Base-by-base conservation (phyloP, 305 asterid species). In the Euphrasia arctica region DNA sequence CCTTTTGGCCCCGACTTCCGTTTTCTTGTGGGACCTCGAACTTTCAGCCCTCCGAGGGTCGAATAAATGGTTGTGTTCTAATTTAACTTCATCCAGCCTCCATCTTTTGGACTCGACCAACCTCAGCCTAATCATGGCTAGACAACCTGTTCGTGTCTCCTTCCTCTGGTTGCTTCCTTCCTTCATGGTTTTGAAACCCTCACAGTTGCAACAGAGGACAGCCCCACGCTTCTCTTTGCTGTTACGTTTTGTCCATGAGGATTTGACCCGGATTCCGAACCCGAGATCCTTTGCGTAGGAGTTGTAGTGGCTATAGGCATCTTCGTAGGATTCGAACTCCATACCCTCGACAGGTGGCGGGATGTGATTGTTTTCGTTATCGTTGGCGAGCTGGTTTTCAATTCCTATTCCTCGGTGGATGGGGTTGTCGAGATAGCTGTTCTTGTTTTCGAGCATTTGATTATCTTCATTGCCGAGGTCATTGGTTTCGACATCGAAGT, bases 221-320 rank as follows among this genome's bases (percentile, higher is more conserved):
- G 95, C 92, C 62, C 95, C 95, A 41, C 84, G 85, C 75, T 90
- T 90, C 85, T 90, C 97, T 70, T 82, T 90, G 87, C 95, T 90
- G 77, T 84, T 82, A 22, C 92, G 86, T 74, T 87, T 90, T 49
- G 89, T 80, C 92, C 95, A 90, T 1, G 97, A 90, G 25, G 90
- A 82, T 76, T 90, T 90, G 34, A 90, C 95, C 77, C 91, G 78
- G 41, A 87, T 82, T 42, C 85, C 87, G 32, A 87, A 90, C 55
- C 97, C 97, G 56, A 85, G 72, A 77, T 83, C 95, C 76, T 75
- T 83, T 49, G 95, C 85, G 60, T 87, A 82, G 74, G 85, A 77
- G 67, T 80, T 90, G 74, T 87, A 90, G 75, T 80, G 85, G 68
- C 78, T 83, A 70, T 90, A 90, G 69, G 91, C 95, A 78, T 87